Base-by-base conservation (phyloP, 2,329 filamentous ascomycete species). In the Tympanopsis confertula region DNA sequence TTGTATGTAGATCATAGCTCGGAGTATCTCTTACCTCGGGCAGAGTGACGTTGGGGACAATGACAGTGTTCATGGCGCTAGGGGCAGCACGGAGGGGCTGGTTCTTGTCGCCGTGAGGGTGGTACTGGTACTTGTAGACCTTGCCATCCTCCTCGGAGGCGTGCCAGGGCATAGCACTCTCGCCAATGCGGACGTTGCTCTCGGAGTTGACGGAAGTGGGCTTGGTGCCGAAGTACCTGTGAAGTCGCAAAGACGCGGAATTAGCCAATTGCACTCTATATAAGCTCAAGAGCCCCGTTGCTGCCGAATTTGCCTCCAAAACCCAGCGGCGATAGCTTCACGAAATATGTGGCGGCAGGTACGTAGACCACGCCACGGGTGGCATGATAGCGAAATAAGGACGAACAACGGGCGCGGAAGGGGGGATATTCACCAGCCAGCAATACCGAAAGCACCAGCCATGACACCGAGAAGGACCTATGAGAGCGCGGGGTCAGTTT, bases 191-290 rank as follows among this genome's bases (percentile, higher is more conserved):
- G 48, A 95, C 82, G 51, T 71, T 64, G 54, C 71, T 71, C 69
- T 96, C 87, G 52, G 86, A 94, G 50, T 78, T 87, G 43, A 86
- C 69, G 47, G 72, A 78, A 53, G 91, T 96, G 47, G 91, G 91
- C 54, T 84, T 83, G 62, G 80, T 76, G 63, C 85, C 82, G 53
- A 91, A 85, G 68, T 88, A 86, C 78, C 80, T 94, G 58, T 89
- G 89, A 49, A 86, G 89, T 52, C 78, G 55, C 80, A 79, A 56
- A 95, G 83, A 52, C 86, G 83, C 59, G 81, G 80, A 52, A 82
- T 79, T 86, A 96, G 94, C 60, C 96, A 80, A 56, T 77, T 85
- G 46, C 88, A 75, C 48, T 98, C 82, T 55, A 96, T 78, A 91
- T 96, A 53, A 35, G 42, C 26, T 26, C 30, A 24, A 45, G 38